Base-by-base conservation (phyloP, 805 yeast species). In the Saccharomycopsis sp. region DNA sequence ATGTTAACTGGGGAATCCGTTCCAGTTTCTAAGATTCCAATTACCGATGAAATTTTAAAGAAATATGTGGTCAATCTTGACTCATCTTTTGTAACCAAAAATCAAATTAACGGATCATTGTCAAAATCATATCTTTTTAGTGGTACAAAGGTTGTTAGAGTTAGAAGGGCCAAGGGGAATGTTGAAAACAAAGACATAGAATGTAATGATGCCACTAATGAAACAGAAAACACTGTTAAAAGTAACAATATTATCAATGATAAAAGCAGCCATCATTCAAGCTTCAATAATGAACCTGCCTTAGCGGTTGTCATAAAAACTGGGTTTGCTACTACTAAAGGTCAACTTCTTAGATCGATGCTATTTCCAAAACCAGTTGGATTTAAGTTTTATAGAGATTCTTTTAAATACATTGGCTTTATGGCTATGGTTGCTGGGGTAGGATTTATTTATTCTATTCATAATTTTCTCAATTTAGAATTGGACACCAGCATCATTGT, bases 1-100 rank as follows among this genome's bases (percentile, higher is more conserved):
- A 92, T 92, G 95, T 68, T 92, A 17, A 92, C 99, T 0, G 99
- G 99, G 30, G 99, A 92, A 58, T 86, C 96, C 39, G 96, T 92
- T 1, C 98, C 99, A 0, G 95, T 92, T 2, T 74, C 96, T 0
- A 92, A 92, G 57, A 47, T 66, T 9, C 70, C 83, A 2, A 85
- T 92, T 1, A 61, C 69, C 1, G 67, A 70, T 13, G 87, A 78
- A 6, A 67, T 78, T 0, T 70, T 86, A 30, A 60, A 60, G n/a
- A 63, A 64, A 17, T 57, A 84, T 36, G 64, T 74, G 2, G 66
- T 66, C n/a, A 79, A 76, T 49, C 74, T 78, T 46, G 62, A 62
- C 18, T 37, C 43, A 10, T 15, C 36, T 10, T 46, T 46, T 40
- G 34, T 46, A 6, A 36, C 47, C 19, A 65, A 63, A 37, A 62